Conservation (phyloP, 148 eudicot species). For the Rhododendron griersonianum region DNA sequence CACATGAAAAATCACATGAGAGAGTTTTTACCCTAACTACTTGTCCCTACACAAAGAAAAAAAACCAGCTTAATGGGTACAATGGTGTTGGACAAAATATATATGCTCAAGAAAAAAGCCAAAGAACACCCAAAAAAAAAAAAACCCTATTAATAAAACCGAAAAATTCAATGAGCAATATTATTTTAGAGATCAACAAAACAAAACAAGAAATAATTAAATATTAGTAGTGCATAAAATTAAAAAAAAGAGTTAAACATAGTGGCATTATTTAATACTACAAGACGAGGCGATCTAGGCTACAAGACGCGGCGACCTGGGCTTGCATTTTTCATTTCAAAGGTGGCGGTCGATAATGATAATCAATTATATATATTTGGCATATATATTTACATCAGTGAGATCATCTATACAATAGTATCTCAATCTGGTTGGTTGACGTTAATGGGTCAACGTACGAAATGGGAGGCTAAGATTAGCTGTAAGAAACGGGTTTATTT, state of each 20-base stretch:
- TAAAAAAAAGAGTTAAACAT: background rate
- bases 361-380: no score
- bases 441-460: no score
- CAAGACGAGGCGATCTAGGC: no score
- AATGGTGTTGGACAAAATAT: no score
- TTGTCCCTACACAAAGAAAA: background rate
- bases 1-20: no score
- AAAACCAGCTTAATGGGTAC: background rate
- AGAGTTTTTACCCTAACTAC: background rate
- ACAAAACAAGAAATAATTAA: background rate
- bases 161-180: background rate
- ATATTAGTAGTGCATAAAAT: background rate
- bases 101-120: background rate
- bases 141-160: background rate
- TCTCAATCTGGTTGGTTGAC: no score
- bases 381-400: background rate
- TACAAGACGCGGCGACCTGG: background rate
- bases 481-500: background rate
- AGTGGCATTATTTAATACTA: background rate
- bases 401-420: background rate
- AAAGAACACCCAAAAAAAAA: no score
- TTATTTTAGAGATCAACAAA: background rate
- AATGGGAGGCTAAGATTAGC: no score
- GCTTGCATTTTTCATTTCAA: background rate
- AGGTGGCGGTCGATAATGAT: background rate